phyloP scores from a whole-genome alignment of 495 filamentous ascomycete species.

The Astrothelium subdiscretum region DNA sequence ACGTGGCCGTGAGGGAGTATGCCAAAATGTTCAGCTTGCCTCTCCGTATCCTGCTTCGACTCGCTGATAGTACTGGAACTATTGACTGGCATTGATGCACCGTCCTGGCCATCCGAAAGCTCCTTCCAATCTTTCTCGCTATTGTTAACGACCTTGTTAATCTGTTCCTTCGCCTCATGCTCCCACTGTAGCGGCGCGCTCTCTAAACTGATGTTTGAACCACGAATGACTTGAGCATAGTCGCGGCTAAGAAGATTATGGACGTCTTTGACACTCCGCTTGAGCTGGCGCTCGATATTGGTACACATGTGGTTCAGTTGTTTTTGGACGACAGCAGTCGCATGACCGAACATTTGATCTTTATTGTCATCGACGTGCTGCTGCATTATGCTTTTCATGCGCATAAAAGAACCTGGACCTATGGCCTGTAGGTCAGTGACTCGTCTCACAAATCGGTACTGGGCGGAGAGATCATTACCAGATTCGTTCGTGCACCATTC shows the following conservation, averaged over 20 bases:
- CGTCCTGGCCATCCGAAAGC: neutral
- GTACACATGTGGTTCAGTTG: slow-evolving; percentile 28
- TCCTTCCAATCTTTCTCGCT: neutral
- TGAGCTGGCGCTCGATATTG: slow-evolving; percentile 9
- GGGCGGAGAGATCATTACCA: no score
- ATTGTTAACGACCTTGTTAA: neutral
- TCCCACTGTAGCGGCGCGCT: neutral
- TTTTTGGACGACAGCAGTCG: slow-evolving; percentile 29
- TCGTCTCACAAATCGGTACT: no score
- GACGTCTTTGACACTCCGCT: neutral
- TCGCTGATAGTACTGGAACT: neutral
- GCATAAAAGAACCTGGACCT: slow-evolving; percentile 38
- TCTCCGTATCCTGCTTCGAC: neutral
- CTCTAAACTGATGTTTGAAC: neutral
- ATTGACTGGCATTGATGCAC: neutral
- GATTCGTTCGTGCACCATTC: slow-evolving; percentile 31
- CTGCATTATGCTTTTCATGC: slow-evolving; percentile 47
- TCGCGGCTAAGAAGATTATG: neutral
- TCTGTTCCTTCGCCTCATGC: neutral
- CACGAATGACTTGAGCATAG: neutral
- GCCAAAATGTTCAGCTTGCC: neutral
- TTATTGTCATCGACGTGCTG: slow-evolving; percentile 35
- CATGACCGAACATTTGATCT: slow-evolving; percentile 40
- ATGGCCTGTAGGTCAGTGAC: no score
- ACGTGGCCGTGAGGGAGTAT: neutral